Evolutionary conservation across 1,139 yeast species (phyloP), one percentile per base, ranked within the genome.

Genomic region (Pichia sp.): DNA sequence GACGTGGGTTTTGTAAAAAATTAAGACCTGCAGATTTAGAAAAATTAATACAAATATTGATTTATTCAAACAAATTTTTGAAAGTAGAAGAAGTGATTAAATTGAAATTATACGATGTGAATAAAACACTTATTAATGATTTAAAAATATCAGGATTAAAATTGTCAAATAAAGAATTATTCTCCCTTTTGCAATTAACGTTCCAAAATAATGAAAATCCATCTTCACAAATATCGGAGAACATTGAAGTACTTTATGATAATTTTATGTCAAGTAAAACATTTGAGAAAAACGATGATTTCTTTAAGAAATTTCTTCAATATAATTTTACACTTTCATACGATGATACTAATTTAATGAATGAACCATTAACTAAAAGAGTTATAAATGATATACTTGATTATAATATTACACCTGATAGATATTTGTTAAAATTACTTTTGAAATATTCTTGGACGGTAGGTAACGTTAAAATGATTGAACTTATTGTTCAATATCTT

Each of bases 11-110:
- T 7, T 44, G 45, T 30, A 34, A 32, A 7, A 50, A 41, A 27
- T 36, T 50, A 5, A 34, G 53, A 18, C 53, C 53, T 3, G 44
- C 32, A 18, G 53, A 51, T 41, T 27, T 51, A 5, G 53, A 51
- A 27, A 46, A 35, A 11, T 26, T 51, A 4, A 39, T 51, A 5
- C 45, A 51, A 40, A 27, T 26, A 5, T 18, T 51, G 5, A 42
- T 51, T 5, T 51, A 46, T 31, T 36, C 48, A 4, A 40, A 46
- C 25, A 44, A 42, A 29, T 28, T 27, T 4, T 11, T 51, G 18
- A 44, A 18, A 7, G 6, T 10, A 11, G 26, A 39, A 1, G 39
- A 48, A 30, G 30, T 42, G 29, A 18, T 36, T 2, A 31, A 43
- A 32, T 30, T 49, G 7, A 39, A 45, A 10, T 11, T 51, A 5